Conservation (phyloP, 805 yeast genomes). For the Saccharomyces paradoxus region DNA sequence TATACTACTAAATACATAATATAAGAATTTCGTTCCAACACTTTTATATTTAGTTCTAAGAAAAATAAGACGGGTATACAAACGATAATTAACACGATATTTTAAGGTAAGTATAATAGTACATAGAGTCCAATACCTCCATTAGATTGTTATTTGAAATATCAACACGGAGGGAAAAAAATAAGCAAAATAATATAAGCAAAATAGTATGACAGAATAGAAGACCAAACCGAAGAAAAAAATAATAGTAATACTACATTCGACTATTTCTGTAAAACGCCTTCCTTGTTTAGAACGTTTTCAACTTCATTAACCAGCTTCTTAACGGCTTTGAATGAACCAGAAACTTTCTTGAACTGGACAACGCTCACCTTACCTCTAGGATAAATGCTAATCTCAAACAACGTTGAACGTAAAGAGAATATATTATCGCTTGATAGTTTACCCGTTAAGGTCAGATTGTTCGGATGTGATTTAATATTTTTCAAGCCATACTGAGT, state of each 20-base stretch:
- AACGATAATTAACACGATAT: not conserved
- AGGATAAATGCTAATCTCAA: conserved; percentile 43
- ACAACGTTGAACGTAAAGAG: conserved; percentile 55
- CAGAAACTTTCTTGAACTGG: conserved; percentile 53
- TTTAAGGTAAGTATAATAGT: not conserved
- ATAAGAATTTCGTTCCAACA: no score
- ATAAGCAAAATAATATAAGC: not conserved
- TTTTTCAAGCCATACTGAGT: conserved; percentile 59
- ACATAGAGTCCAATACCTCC: not conserved
- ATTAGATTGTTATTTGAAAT: not conserved
- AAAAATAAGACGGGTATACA: not conserved
- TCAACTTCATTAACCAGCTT: conserved; percentile 56
- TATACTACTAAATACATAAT: no score
- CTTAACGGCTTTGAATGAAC: conserved; percentile 54
- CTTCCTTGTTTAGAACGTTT: conserved; percentile 57
- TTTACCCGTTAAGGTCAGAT: conserved; percentile 47
- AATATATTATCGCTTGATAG: conserved; percentile 54
- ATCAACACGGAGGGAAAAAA: not conserved
- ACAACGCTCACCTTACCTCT: conserved; percentile 46
- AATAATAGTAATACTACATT: not conserved
- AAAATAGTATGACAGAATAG: not conserved
- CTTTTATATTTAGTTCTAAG: not conserved
- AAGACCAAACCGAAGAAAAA: not conserved
- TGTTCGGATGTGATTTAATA: conserved; percentile 38
- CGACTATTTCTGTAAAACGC: conserved; percentile 32